phyloP scores from a whole-genome alignment of 495 filamentous ascomycete species.

The Aspergillus nanangensis region DNA sequence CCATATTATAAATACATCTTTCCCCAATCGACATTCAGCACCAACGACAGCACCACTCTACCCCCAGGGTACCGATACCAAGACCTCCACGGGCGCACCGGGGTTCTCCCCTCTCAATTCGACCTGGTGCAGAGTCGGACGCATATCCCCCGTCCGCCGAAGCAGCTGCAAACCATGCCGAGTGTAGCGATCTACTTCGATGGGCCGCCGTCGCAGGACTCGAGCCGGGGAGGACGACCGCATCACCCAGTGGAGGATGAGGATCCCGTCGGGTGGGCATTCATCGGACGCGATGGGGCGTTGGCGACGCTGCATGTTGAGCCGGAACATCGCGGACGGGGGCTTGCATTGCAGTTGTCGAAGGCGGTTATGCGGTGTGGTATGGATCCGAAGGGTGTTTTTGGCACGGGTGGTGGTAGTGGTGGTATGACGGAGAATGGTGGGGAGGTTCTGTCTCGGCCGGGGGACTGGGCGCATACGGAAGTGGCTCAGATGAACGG shows the following conservation, averaged over 20 bases:
- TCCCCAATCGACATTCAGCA: constrained; percentile 7
- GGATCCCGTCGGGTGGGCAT: constrained; percentile 41
- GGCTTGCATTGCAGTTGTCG: constrained; percentile 36
- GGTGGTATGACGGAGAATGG: background rate
- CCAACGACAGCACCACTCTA: constrained; percentile 3
- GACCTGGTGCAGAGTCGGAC: constrained; percentile 37
- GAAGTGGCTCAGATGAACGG: constrained; percentile 42
- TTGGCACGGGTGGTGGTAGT: constrained; percentile 9
- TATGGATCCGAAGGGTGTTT: constrained; percentile 17
- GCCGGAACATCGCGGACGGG: constrained; percentile 39
- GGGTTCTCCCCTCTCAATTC: constrained; percentile 24
- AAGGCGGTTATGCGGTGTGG: constrained; percentile 30
- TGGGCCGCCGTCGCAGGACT: constrained; percentile 1
- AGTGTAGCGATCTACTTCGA: constrained; percentile 27
- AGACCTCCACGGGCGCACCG: constrained; percentile 16
- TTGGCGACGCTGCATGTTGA: constrained; percentile 48
- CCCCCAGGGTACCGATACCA: constrained; percentile 29
- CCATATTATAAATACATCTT: constrained; percentile 36
- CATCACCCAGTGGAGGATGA: constrained; percentile 1
- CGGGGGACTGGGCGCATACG: constrained; percentile 36
- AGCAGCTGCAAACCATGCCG: constrained; percentile 25
- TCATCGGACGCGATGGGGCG: constrained; percentile 42
- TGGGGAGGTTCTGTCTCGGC: background rate
- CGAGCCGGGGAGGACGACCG: background rate
- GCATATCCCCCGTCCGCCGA: constrained; percentile 29